Conservation (phyloP, 805 yeast genomes). For the Metschnikowia colocasiae region DNA sequence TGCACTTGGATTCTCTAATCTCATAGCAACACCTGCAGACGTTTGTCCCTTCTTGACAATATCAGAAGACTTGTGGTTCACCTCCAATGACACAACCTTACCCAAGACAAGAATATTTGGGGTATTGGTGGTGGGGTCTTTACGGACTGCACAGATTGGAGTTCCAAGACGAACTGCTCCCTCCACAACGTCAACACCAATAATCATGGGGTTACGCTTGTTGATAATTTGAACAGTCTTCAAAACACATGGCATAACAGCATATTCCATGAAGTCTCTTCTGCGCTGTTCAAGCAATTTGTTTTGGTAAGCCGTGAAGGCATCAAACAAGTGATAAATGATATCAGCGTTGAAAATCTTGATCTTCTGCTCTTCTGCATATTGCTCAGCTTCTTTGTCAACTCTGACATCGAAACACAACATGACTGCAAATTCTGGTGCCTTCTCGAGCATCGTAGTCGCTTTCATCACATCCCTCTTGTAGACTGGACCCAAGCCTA, state of each 20-base stretch:
- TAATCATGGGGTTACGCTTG: slow-evolving; percentile 98
- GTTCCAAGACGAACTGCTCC: slow-evolving; percentile 90
- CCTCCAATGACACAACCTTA: slow-evolving; percentile 88
- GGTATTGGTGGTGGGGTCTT: slow-evolving; percentile 80
- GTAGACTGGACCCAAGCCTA: slow-evolving; percentile 96
- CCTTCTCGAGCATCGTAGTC: slow-evolving; percentile 92
- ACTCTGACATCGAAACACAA: slow-evolving; percentile 95
- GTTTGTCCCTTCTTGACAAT: slow-evolving; percentile 91
- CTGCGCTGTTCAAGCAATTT: slow-evolving; percentile 87
- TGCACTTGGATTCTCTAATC: slow-evolving; percentile 87
- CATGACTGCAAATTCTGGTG: slow-evolving; percentile 96
- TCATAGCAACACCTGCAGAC: slow-evolving; percentile 97
- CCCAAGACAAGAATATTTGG: slow-evolving; percentile 73
- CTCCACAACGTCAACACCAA: slow-evolving; percentile 95
- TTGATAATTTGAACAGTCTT: slow-evolving; percentile 94
- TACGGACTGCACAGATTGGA: slow-evolving; percentile 90
- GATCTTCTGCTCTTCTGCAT: slow-evolving; percentile 89
- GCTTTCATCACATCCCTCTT: slow-evolving; percentile 99
- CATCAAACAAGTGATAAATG: slow-evolving; percentile 94
- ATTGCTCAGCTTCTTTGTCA: slow-evolving; percentile 98
- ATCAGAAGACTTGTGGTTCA: slow-evolving; percentile 82
- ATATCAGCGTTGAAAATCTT: slow-evolving; percentile 93
- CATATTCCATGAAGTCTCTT: slow-evolving; percentile 80
- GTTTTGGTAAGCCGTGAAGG: slow-evolving; percentile 87
- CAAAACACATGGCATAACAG: slow-evolving; percentile 92